phyloP scores from a whole-genome alignment of 495 filamentous ascomycete genomes.

The Chaetomium fimeti region DNA sequence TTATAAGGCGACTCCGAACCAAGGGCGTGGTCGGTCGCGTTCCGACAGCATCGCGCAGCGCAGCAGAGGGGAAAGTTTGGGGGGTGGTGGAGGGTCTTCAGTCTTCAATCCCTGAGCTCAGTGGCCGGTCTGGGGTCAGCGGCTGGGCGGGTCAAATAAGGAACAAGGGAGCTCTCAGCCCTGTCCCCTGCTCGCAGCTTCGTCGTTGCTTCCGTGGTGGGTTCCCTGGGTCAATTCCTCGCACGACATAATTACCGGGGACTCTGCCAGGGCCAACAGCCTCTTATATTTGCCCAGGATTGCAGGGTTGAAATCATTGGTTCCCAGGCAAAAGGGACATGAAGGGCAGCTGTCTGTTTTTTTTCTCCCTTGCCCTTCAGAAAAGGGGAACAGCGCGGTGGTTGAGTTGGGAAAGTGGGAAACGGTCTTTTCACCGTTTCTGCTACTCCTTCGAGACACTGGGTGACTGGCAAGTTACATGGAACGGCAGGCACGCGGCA shows the following conservation, averaged over 20 bases:
- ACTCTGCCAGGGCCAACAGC: conserved; percentile 18
- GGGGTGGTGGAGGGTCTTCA: conserved; percentile 1
- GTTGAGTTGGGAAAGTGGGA: background rate
- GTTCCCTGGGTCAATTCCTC: conserved; percentile 27
- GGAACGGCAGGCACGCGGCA: too few species aligned
- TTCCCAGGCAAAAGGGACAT: too few species aligned
- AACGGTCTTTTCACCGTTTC: background rate
- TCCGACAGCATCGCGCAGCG: conserved; percentile 25
- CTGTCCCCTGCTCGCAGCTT: conserved; percentile 30
- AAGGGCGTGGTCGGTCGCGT: background rate
- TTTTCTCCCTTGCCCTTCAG: background rate
- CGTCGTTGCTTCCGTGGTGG: conserved; percentile 26
- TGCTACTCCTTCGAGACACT: background rate
- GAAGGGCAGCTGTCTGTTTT: background rate
- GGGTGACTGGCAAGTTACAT: too few species aligned
- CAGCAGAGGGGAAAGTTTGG: conserved; percentile 19
- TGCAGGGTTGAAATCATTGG: conserved; percentile 6
- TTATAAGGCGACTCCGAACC: conserved; percentile 1
- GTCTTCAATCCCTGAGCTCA: conserved; percentile 5
- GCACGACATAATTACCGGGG: conserved; percentile 23
- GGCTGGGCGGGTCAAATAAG: conserved; percentile 18
- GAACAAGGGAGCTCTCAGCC: conserved; percentile 19
- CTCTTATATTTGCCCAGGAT: conserved; percentile 23
- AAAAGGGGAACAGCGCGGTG: background rate
- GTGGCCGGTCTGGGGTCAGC: conserved; percentile 17